These are phyloP conservation scores for Glycine tomentella DNA, from an alignment of 306 rosid genomes.

Conservation along the genomic window DNA sequence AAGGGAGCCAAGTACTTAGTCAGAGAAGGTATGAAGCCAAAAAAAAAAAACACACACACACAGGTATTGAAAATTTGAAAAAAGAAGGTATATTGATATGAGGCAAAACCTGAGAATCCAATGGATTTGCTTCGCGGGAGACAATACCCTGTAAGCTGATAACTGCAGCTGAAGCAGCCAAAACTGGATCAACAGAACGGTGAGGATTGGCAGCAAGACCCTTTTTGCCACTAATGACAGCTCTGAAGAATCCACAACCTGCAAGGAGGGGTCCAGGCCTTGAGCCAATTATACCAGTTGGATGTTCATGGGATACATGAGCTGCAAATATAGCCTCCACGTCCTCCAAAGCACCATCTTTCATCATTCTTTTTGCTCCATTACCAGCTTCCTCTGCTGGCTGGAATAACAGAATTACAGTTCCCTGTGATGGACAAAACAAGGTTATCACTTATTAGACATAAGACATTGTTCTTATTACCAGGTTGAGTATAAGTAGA, in stretches of 20 bases:
- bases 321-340: conserved; percentile 95
- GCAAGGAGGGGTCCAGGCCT: conserved; percentile 91
- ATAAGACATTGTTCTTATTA: too few species aligned
- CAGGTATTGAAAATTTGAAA: too few species aligned
- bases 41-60: too few species aligned
- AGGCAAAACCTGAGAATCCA: conserved; percentile 69
- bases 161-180: conserved; percentile 88
- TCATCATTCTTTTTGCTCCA: conserved; percentile 93
- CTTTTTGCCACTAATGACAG: conserved; percentile 70
- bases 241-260: conserved; percentile 94
- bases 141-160: conserved; percentile 94
- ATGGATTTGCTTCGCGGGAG: conserved; percentile 91
- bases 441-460: too few species aligned
- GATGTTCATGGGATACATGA: conserved; percentile 90
- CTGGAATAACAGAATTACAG: conserved; percentile 85
- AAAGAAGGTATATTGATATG: too few species aligned
- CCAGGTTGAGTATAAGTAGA: too few species aligned
- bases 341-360: conserved; percentile 80
- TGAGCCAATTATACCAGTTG: conserved; percentile 82
- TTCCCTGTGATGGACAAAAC: conserved; percentile 56
- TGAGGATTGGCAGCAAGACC: conserved; percentile 58
- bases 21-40: too few species aligned
- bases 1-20: too few species aligned
- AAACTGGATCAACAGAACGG: conserved; percentile 74
- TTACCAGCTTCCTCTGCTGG: conserved; percentile 99